Evolutionary conservation across 2,329 filamentous ascomycete species (phyloP).

Genomic region (Penicillium capsulatum): DNA sequence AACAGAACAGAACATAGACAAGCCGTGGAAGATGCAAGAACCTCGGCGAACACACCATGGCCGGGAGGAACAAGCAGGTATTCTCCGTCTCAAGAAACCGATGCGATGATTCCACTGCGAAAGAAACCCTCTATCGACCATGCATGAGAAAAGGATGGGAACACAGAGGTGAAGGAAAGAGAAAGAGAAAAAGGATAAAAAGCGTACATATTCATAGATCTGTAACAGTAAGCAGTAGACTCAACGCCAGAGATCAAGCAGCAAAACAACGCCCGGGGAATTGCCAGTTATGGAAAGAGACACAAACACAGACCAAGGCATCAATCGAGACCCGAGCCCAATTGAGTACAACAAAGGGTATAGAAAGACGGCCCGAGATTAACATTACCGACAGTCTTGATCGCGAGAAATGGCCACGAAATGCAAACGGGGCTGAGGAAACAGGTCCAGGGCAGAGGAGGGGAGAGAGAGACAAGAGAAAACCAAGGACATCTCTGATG

Average conservation of each 20-base stretch:
- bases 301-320: slow-evolving; percentile 12
- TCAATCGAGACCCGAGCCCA: slow-evolving; percentile 15
- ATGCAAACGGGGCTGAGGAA: no score
- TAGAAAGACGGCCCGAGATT: slow-evolving; percentile 32
- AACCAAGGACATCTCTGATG: slow-evolving; percentile 11
- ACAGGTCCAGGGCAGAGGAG: slow-evolving; percentile 14
- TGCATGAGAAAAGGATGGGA: slow-evolving; percentile 11
- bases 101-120: slow-evolving; percentile 6
- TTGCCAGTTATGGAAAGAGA: slow-evolving; percentile 10
- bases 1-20: background rate
- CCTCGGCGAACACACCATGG: no score
- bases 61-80: background rate
- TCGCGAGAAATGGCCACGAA: slow-evolving; percentile 11
- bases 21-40: no score
- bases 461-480: slow-evolving; percentile 11
- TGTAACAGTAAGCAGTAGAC: slow-evolving; percentile 12
- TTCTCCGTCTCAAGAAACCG: slow-evolving; percentile 9
- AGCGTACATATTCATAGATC: slow-evolving; percentile 22
- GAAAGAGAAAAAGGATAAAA: slow-evolving; percentile 1
- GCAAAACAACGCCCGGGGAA: slow-evolving; percentile 14
- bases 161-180: background rate
- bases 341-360: slow-evolving; percentile 37
- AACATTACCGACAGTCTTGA: slow-evolving; percentile 26
- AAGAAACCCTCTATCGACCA: slow-evolving; percentile 20
- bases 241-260: slow-evolving; percentile 16